Percentiles rank a stretch among this genome's conserved stretches.
These are phyloP conservation scores for Puccinia novopanici DNA, from an alignment of 1,284 basidiomycete genomes.

Conservation along the genomic window DNA sequence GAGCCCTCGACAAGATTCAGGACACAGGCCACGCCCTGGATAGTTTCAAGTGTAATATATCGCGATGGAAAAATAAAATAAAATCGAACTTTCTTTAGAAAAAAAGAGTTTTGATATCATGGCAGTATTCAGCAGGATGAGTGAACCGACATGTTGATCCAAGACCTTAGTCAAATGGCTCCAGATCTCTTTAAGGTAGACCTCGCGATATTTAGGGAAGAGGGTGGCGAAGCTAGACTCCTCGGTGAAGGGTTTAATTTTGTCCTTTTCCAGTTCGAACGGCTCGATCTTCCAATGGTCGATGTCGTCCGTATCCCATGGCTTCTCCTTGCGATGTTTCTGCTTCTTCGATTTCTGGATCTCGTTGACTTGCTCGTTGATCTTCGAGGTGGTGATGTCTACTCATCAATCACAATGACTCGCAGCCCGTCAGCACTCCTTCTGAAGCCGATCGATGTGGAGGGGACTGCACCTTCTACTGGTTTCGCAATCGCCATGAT, in stretches of 20 bases:
- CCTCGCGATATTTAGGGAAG: conserved; percentile 98
- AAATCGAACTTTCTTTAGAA: neutral
- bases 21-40: conserved; percentile 80
- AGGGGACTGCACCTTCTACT: conserved; percentile 39
- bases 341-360: conserved; percentile 45
- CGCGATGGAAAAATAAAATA: too few species aligned
- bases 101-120: too few species aligned
- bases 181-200: conserved; percentile 93
- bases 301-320: conserved; percentile 98
- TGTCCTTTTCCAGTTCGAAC: conserved; percentile 64
- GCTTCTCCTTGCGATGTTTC: conserved; percentile 49
- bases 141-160: conserved; percentile 74
- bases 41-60: too few species aligned
- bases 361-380: conserved; percentile 35
- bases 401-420: too few species aligned
- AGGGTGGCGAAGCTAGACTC: conserved; percentile 97
- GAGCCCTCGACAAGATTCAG: conserved; percentile 94
- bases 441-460: neutral
- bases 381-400: conserved; percentile 45
- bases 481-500: conserved; percentile 49
- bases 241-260: conserved; percentile 86
- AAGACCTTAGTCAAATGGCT: conserved; percentile 83
- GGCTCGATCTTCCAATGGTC: conserved; percentile 95
- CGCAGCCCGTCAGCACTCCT: too few species aligned
- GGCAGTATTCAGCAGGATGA: too few species aligned